Evolutionary conservation across 345 rosid genomes (phyloP).

Genomic region (Passiflora organensis): DNA sequence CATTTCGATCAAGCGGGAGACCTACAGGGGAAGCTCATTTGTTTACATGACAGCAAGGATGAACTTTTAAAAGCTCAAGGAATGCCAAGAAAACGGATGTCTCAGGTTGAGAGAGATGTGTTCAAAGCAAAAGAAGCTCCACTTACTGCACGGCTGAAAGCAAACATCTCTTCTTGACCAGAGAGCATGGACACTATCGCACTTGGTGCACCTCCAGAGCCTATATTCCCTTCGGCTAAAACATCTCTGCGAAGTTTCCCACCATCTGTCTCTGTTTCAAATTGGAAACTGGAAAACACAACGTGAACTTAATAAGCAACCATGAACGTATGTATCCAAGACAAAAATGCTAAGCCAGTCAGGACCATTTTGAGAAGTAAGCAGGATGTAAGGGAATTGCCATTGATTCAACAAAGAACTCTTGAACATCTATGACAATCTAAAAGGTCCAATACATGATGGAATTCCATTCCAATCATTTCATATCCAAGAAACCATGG

Average conservation of each 20-base stretch:
- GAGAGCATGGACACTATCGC: slow-evolving; percentile 71
- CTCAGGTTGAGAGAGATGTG: not conserved
- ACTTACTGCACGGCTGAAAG: slow-evolving; percentile 87
- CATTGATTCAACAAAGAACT: too few species aligned
- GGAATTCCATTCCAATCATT: too few species aligned
- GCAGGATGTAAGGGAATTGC: too few species aligned
- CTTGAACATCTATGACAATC: too few species aligned
- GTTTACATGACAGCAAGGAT: not conserved
- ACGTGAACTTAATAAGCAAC: slow-evolving; percentile 4
- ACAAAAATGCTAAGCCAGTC: not conserved
- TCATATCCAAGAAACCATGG: too few species aligned
- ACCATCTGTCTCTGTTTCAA: slow-evolving; percentile 82
- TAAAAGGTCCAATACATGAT: too few species aligned
- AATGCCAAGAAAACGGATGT: not conserved
- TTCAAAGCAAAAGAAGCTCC: slow-evolving; percentile 7
- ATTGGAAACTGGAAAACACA: slow-evolving; percentile 62
- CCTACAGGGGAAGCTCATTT: slow-evolving; percentile 38
- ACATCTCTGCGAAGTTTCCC: slow-evolving; percentile 73
- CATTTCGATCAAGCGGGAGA: slow-evolving; percentile 84
- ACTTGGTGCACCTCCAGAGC: slow-evolving; percentile 61
- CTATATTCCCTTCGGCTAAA: slow-evolving; percentile 61
- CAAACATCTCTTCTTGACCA: slow-evolving; percentile 90
- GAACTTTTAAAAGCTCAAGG: not conserved
- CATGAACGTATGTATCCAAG: not conserved
- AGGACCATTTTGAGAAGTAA: too few species aligned